A percentile compares a stretch with the other conserved stretches of the same genome.
Conservation (phyloP, 768 basidiomycete species). For the Pleurotus platypus region DNA sequence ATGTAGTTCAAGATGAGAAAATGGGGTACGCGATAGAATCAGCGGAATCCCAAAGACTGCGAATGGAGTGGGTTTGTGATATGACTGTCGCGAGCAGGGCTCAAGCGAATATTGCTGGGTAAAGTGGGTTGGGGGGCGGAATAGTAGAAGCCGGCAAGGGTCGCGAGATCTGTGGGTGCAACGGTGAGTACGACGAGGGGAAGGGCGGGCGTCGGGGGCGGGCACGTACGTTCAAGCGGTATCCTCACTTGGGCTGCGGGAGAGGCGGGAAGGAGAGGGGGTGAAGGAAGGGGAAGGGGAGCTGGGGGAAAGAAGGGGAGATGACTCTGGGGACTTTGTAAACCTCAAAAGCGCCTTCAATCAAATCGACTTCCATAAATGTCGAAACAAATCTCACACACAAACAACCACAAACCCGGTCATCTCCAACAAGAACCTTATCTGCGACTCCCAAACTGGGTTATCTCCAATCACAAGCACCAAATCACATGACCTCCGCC, state of each 20-base stretch:
- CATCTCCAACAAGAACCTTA: constrained; percentile 7
- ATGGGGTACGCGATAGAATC: constrained; percentile 13
- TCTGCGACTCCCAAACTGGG: constrained; percentile 6
- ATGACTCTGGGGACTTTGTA: constrained; percentile 3
- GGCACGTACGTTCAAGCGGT: constrained; percentile 41
- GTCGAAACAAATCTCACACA: constrained; percentile 1
- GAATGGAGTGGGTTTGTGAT: constrained; percentile 1
- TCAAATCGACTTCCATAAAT: constrained; percentile 2
- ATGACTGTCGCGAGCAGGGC: constrained; percentile 56
- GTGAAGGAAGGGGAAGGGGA: constrained; percentile 1
- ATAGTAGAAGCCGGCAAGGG: constrained; percentile 81
- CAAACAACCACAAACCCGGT: constrained; percentile 7
- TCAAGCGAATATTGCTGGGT: constrained; percentile 55
- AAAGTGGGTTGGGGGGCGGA: constrained; percentile 36
- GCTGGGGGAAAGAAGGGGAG: neutral
- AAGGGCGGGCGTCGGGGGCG: constrained; percentile 1
- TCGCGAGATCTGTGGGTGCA: constrained; percentile 71
- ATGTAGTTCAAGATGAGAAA: neutral
- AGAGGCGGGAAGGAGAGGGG: constrained; percentile 26
- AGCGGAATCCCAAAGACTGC: constrained; percentile 12
- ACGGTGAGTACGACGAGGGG: constrained; percentile 18
- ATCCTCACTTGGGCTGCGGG: constrained; percentile 44
- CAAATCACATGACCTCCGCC: neutral
- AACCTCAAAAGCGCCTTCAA: neutral
- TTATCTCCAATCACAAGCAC: constrained; percentile 1